phyloP scores from a whole-genome alignment of 2,329 filamentous ascomycete genomes.

The Alternaria triticina region DNA sequence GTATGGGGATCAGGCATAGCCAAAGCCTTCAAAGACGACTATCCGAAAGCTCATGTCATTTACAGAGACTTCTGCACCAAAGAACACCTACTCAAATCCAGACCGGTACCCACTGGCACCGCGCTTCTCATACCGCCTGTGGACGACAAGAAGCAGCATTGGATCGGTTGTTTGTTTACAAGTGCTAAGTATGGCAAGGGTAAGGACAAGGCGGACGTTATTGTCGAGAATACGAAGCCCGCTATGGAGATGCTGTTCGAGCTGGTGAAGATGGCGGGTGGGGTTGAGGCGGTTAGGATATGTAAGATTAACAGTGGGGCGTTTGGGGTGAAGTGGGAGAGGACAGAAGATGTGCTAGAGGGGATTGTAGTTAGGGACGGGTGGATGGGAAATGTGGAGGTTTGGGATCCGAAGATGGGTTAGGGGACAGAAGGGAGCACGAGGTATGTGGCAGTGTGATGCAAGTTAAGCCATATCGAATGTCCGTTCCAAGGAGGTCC shows the following conservation, averaged over 20 bases:
- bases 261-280: conserved; percentile 43
- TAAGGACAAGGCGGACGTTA: conserved; percentile 51
- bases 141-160: conserved; percentile 52
- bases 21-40: conserved; percentile 55
- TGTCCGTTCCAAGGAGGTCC: background rate
- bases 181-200: conserved; percentile 56
- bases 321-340: conserved; percentile 63
- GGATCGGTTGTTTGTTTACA: conserved; percentile 67
- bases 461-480: background rate
- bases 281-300: conserved; percentile 49
- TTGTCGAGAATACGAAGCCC: conserved; percentile 57
- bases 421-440: background rate
- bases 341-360: conserved; percentile 53
- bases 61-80: conserved; percentile 57
- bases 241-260: conserved; percentile 58
- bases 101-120: conserved; percentile 51
- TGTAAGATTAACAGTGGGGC: conserved; percentile 65
- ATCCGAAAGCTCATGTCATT: conserved; percentile 57
- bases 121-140: conserved; percentile 62
- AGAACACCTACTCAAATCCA: conserved; percentile 24
- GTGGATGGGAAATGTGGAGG: conserved; percentile 29
- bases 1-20: conserved; percentile 67
- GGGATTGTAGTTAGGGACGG: conserved; percentile 29
- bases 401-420: conserved; percentile 29
- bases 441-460: background rate